Conservation (phyloP, 768 basidiomycete species). For the Cyclocybe cylindracea region DNA sequence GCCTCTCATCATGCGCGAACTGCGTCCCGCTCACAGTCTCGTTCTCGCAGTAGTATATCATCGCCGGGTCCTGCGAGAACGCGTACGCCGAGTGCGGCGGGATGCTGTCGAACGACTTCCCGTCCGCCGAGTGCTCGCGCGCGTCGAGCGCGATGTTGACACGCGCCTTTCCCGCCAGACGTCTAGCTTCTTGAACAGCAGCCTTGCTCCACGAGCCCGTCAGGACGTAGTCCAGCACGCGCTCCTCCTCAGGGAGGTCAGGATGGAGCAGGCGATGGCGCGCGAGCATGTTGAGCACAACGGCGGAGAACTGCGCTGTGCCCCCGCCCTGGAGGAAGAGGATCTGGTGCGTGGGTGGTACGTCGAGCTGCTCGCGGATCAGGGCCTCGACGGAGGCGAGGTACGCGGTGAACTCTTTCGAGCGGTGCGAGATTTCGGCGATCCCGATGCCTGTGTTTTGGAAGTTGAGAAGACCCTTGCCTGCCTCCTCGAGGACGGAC, state of each 20-base stretch:
- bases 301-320: constrained; percentile 87
- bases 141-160: constrained; percentile 77
- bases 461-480: constrained; percentile 87
- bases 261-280: constrained; percentile 79
- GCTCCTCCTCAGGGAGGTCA: constrained; percentile 50
- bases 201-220: constrained; percentile 94
- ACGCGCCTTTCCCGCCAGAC: constrained; percentile 55
- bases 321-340: constrained; percentile 97
- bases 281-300: constrained; percentile 89
- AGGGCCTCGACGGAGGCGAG: constrained; percentile 61
- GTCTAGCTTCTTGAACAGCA: constrained; percentile 78
- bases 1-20: constrained; percentile 61
- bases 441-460: constrained; percentile 91
- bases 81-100: constrained; percentile 72
- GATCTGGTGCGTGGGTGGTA: constrained; percentile 83
- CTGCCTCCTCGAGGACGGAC: constrained; percentile 82
- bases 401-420: constrained; percentile 81
- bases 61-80: constrained; percentile 80
- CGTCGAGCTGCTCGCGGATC: constrained; percentile 74
- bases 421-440: constrained; percentile 95
- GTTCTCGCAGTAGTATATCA: constrained; percentile 99
- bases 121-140: constrained; percentile 59
- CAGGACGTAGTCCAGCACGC: constrained; percentile 83
- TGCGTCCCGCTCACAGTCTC: constrained; percentile 97
- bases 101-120: constrained; percentile 76